Evolutionary conservation across 441 rosid genomes (phyloP).

Genomic region (Syzygium syzygioides): DNA sequence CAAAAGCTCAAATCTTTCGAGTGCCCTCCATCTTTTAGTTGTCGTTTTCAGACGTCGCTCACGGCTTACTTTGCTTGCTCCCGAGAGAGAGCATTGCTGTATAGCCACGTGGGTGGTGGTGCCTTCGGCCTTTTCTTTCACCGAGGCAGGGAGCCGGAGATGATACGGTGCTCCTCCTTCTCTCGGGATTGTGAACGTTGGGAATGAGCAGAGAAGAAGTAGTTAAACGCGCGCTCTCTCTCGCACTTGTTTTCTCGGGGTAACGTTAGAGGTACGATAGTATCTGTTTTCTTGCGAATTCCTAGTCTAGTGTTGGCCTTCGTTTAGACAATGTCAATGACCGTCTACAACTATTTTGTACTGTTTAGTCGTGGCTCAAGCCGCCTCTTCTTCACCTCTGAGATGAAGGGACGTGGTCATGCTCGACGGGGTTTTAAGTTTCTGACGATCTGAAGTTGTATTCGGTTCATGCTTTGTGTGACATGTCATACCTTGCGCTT

Average conservation of each 20-base stretch:
- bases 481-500: background rate
- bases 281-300: background rate
- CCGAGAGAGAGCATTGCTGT: background rate
- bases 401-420: background rate
- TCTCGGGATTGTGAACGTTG: background rate
- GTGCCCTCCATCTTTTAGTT: background rate
- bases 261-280: background rate
- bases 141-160: background rate
- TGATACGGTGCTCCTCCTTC: background rate
- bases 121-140: background rate
- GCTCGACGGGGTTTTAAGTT: background rate
- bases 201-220: background rate
- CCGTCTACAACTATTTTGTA: background rate
- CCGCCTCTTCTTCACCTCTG: background rate
- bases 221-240: background rate
- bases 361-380: background rate
- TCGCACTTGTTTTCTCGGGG: background rate
- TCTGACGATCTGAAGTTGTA: background rate
- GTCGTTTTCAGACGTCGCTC: background rate
- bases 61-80: background rate
- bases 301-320: background rate
- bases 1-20: background rate
- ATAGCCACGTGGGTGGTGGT: background rate
- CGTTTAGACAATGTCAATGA: background rate
- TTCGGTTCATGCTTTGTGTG: background rate